Percentiles rank a stretch among this genome's conserved stretches.
Conservation (phyloP, 495 filamentous ascomycete genomes). For the Chaetomium cochliodes region DNA sequence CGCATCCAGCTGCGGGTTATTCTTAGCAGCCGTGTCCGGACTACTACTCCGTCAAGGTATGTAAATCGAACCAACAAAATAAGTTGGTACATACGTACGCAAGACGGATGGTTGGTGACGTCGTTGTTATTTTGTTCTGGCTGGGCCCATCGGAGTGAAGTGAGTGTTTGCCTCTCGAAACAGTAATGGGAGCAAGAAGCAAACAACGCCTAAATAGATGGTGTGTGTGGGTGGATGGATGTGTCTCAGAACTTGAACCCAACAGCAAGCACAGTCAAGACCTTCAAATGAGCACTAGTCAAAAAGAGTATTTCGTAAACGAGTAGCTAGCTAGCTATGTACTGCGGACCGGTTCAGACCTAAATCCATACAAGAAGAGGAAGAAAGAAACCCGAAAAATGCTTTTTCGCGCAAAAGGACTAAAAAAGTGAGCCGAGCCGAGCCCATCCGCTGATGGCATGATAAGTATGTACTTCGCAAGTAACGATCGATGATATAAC, state of each 20-base stretch:
- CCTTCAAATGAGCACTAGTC: neutral
- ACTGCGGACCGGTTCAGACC: neutral
- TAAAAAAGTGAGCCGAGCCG: neutral
- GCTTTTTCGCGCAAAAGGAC: neutral
- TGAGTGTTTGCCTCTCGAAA: too few relatives aligned
- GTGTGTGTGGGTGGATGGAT: too few relatives aligned
- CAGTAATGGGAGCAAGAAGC: too few relatives aligned
- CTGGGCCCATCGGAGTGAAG: too few relatives aligned
- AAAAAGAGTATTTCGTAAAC: neutral
- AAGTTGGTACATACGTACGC: too few relatives aligned
- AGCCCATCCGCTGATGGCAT: neutral
- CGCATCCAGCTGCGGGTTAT: neutral
- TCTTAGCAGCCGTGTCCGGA: neutral
- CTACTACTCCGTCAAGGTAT: too few relatives aligned
- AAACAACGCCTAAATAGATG: too few relatives aligned
- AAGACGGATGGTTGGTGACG: too few relatives aligned
- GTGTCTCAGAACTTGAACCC: too few relatives aligned
- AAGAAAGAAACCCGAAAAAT: neutral
- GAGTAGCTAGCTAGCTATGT: neutral
- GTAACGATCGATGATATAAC: constrained; percentile 10
- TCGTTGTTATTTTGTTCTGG: too few relatives aligned
- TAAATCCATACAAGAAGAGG: neutral
- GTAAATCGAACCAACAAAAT: too few relatives aligned
- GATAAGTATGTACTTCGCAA: neutral
- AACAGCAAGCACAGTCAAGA: too few relatives aligned